Percentiles rank a stretch among this genome's conserved stretches.
Evolutionary conservation across 768 basidiomycete genomes (phyloP).

Genomic region (Peribolospora baueri): DNA sequence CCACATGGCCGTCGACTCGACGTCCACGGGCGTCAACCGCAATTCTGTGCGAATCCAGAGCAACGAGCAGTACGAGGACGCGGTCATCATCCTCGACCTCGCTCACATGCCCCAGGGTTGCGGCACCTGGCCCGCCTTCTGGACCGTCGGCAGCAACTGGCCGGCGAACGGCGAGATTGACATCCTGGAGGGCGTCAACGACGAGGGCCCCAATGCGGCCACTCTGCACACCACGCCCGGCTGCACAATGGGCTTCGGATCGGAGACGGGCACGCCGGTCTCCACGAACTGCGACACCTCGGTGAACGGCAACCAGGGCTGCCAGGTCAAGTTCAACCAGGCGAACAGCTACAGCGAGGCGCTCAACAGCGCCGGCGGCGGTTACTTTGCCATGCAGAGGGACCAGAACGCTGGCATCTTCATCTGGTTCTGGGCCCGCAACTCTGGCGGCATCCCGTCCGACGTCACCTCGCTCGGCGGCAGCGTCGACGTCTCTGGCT

Average conservation of each 20-base stretch:
- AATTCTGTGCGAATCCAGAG: no score
- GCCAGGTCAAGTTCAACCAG: slow-evolving; percentile 27
- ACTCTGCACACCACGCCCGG: slow-evolving; percentile 56
- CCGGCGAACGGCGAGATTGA: slow-evolving; percentile 49
- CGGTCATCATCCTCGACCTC: slow-evolving; percentile 19
- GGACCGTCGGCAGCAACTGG: slow-evolving; percentile 38
- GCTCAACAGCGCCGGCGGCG: slow-evolving; percentile 34
- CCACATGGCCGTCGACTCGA: no score
- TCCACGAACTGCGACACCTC: slow-evolving; percentile 26
- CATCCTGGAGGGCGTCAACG: slow-evolving; percentile 58
- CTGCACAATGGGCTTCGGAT: slow-evolving; percentile 21
- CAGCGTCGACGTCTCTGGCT: no score
- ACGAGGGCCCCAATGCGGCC: slow-evolving; percentile 57
- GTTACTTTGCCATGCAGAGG: slow-evolving; percentile 34
- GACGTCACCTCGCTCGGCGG: slow-evolving; percentile 9
- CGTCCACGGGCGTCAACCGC: no score
- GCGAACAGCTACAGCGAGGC: slow-evolving; percentile 25
- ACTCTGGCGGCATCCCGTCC: slow-evolving; percentile 12
- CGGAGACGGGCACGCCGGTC: not conserved
- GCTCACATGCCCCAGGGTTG: slow-evolving; percentile 35
- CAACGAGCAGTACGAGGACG: no score
- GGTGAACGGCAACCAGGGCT: slow-evolving; percentile 36
- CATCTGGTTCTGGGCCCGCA: slow-evolving; percentile 35
- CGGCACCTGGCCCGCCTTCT: slow-evolving; percentile 42
- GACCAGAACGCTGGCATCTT: slow-evolving; percentile 25